Evolutionary conservation across 2,329 filamentous ascomycete species (phyloP), one percentile per base, ranked within the genome.

Genomic region (Aspergillus udagawae): DNA sequence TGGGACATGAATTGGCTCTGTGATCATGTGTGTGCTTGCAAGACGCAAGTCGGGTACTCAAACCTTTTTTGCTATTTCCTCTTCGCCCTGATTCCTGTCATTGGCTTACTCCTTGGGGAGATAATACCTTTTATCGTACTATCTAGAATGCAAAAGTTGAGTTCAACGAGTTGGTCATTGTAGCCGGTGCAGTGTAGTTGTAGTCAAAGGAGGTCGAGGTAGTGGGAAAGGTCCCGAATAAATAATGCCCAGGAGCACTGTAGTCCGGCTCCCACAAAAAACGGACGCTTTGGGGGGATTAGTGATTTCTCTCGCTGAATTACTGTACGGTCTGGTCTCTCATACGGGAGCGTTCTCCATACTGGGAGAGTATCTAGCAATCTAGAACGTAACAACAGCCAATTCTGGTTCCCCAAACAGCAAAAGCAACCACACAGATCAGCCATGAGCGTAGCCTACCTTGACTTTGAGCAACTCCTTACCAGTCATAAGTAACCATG

Each of bases 1-100:
- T 60, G 48, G 51, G 27, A 35, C 27, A 44, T 53, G 17, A 35
- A n/a, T 54, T 60, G 56, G 32, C 28, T 41, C 50, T 42, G 38
- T 52, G 54, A 52, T 49, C 52, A 47, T 50, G 44, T 52, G 45
- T 42, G 35, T 52, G 57, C 56, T 57, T 25, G 35, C 32, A 54
- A 48, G 41, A 38, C n/a, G 41, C 49, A 55, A 50, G 55, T 47
- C 35, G 53, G 60, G 54, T 38, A 57, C 51, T 52, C 29, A 21
- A 32, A 14, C 41, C 8, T 47, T 38, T 38, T 32, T 32, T 45
- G 44, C 25, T 49, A 25, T 23, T 20, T 47, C 14, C 53, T 51
- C 25, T 47, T 42, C 27, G 20, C 48, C 32, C 50, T 38, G 42
- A 41, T 42, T 58, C 17, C 29, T 29, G 28, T 28, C 17, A 27